These are phyloP conservation scores for Theobroma cacao DNA, from an alignment of 345 rosid genomes.

Conservation along the genomic window DNA sequence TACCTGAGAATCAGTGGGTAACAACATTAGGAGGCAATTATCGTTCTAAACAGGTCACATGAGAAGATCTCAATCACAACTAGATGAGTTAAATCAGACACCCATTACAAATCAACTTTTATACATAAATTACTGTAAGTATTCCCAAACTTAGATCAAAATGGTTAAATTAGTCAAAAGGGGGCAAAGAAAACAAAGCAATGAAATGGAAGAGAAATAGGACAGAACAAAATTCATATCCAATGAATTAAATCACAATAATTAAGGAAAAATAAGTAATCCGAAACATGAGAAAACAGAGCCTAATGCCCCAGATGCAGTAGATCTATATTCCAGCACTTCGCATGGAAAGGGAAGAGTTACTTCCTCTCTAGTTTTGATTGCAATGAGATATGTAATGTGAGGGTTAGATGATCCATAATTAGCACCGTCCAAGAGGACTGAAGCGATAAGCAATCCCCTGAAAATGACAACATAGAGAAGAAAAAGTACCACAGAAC, in stretches of 20 bases:
- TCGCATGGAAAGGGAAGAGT: background rate
- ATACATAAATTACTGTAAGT: background rate
- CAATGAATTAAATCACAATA: background rate
- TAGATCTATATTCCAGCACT: background rate
- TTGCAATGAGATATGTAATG: background rate
- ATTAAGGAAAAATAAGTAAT: background rate
- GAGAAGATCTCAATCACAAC: background rate
- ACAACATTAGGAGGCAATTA: slow-evolving; percentile 10
- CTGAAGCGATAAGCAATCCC: background rate
- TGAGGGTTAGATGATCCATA: background rate
- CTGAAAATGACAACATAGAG: background rate
- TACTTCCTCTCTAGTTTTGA: background rate
- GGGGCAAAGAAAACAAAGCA: background rate
- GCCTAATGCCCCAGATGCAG: background rate
- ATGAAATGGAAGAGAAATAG: background rate
- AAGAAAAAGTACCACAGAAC: background rate
- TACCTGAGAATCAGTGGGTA: slow-evolving; percentile 45
- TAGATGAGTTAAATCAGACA: background rate
- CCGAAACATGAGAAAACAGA: background rate
- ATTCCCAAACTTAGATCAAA: background rate
- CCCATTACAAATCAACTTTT: background rate
- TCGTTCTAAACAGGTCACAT: background rate
- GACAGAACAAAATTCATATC: background rate
- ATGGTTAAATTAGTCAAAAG: too few relatives aligned
- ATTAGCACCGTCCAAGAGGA: background rate